Conservation (phyloP, 768 basidiomycete species). For the Sarcodon aspratus region DNA sequence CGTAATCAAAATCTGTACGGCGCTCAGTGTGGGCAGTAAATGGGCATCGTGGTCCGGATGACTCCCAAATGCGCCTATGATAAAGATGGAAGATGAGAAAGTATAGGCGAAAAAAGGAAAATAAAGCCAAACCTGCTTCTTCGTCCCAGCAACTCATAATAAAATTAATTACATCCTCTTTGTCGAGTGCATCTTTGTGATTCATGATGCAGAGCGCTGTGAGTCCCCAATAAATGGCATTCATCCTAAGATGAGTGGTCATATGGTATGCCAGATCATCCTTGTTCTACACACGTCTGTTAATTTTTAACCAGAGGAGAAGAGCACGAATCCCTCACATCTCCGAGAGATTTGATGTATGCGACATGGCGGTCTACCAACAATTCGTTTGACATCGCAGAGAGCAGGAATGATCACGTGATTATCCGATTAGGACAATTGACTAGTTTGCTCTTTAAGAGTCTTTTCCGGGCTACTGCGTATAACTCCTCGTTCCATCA, state of each 20-base stretch:
- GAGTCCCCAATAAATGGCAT: slow-evolving; percentile 95
- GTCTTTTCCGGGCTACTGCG: no score
- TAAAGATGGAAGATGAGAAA: neutral
- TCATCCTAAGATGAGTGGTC: slow-evolving; percentile 87
- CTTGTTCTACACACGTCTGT: slow-evolving; percentile 39
- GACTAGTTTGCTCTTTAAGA: no score
- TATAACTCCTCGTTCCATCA: no score
- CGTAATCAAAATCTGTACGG: slow-evolving; percentile 82
- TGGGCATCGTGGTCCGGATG: slow-evolving; percentile 93
- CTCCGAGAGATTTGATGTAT: slow-evolving; percentile 42
- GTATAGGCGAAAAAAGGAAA: slow-evolving; percentile 3
- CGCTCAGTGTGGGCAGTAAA: slow-evolving; percentile 76
- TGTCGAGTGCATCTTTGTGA: slow-evolving; percentile 63
- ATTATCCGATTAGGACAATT: no score
- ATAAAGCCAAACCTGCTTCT: slow-evolving; percentile 49
- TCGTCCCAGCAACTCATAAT: slow-evolving; percentile 96
- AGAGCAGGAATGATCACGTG: no score
- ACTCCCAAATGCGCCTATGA: slow-evolving; percentile 78
- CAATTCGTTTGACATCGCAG: no score
- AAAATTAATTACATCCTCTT: slow-evolving; percentile 78
- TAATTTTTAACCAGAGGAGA: neutral
- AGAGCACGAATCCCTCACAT: slow-evolving; percentile 16
- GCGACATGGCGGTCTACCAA: slow-evolving; percentile 22
- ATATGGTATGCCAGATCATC: slow-evolving; percentile 84
- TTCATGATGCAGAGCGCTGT: slow-evolving; percentile 80